phyloP scores from a whole-genome alignment of 73 alveolate genomes.

The Paramecium octaurelia region DNA sequence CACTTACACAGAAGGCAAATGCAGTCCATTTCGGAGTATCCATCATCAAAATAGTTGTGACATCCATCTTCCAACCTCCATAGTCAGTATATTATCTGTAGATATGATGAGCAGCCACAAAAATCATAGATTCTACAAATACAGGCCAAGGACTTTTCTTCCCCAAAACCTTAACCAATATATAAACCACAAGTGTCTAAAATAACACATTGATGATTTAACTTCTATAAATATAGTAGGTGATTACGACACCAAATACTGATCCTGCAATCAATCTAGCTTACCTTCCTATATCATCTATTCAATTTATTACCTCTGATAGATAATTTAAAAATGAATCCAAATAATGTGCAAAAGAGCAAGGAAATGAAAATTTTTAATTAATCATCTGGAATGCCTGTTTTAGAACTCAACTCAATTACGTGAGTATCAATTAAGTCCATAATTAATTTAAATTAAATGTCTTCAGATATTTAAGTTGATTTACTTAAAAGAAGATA shows the following conservation, averaged over 20 bases:
- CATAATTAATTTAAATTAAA: not conserved
- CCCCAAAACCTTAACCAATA: conserved; percentile 25
- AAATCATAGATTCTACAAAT: conserved; percentile 33
- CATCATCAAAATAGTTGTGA: conserved; percentile 59
- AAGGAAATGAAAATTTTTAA: conserved; percentile 33
- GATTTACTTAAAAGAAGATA: not conserved
- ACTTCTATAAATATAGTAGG: conserved; percentile 11
- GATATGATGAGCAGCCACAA: conserved; percentile 54
- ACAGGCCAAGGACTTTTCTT: conserved; percentile 2
- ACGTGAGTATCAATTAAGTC: not conserved
- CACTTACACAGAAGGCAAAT: conserved; percentile 54
- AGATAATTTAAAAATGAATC: conserved; percentile 10
- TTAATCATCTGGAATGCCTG: conserved; percentile 45
- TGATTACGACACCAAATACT: conserved; percentile 14
- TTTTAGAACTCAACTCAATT: not conserved
- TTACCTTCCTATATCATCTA: not conserved
- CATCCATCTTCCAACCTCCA: conserved; percentile 53
- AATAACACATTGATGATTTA: conserved; percentile 35
- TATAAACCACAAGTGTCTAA: conserved; percentile 31
- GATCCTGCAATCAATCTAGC: conserved; percentile 3
- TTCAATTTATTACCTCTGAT: not conserved
- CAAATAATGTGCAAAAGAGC: not conserved
- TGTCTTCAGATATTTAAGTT: conserved; percentile 21
- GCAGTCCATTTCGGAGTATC: conserved; percentile 59
- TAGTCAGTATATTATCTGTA: conserved; percentile 43